Evolutionary conservation across 768 basidiomycete species (phyloP), one percentile per base, ranked within the genome.

Genomic region (Hypholoma fasciculare): DNA sequence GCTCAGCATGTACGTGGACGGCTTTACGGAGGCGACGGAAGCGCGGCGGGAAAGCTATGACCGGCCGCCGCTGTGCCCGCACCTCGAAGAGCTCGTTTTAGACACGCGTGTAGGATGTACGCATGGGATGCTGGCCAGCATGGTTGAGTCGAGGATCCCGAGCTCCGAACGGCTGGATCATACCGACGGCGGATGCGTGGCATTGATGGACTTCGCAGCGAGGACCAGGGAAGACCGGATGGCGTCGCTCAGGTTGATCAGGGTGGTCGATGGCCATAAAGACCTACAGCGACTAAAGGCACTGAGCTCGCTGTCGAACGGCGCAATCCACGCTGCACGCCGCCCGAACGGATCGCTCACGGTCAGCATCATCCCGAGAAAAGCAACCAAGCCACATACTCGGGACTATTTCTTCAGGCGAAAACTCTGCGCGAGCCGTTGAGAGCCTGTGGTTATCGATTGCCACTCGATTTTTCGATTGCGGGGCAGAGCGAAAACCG

Each of bases 91-190:
- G 27, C 64, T 71, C 16, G 56, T 38, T 42, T 56, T 71, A 26
- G 60, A 69, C 50, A 68, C 65, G 38, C 63, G 57, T 3, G 57
- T 71, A 34, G 49, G 50, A 37, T 65, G 64, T 50, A 39, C 63
- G 4, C 55, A 60, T 43, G 66, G 63, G 55, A 52, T 56, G 40
- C 59, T 71, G 48, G 34, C 61, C 9, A 46, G 34, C 27, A 68
- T 69, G 68, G 64, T 67, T 23, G 64, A 65, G 52, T 67, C 70
- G 34, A 63, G 68, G 52, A 51, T 71, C 3, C 27, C 44, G 23
- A 49, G n/a, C 17, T 36, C 27, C 53, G 51, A 43, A 43, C 54
- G 6, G 36, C 19, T 12, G 43, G 52, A 30, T 47, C 44, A 13
- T 6, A 26, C 42, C 46, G n/a, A 20, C 52, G 26, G 40, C 50